phyloP scores from a whole-genome alignment of 352 stramenopile species.

The Pythium pectinolyticum region DNA sequence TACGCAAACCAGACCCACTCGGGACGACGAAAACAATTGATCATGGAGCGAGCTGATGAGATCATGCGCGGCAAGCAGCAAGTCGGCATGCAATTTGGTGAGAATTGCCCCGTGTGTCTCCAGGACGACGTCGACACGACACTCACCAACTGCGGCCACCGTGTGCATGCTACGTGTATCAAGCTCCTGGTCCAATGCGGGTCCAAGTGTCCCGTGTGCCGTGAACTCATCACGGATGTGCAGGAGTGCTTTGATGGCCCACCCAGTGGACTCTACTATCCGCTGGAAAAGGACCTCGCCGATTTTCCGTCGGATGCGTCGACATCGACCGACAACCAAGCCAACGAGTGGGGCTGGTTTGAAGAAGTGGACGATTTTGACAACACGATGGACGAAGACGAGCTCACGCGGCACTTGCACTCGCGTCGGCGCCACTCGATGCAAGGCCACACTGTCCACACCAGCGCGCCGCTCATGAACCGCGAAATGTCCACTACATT shows the following conservation, averaged over 20 bases:
- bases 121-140: constrained; percentile 72
- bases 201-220: constrained; percentile 65
- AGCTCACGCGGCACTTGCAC: constrained; percentile 38
- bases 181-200: constrained; percentile 73
- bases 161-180: constrained; percentile 78
- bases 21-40: constrained; percentile 35
- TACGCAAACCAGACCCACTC: constrained; percentile 2
- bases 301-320: constrained; percentile 41
- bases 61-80: constrained; percentile 62
- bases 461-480: constrained; percentile 45
- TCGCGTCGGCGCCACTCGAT: constrained; percentile 31
- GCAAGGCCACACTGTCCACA: constrained; percentile 2
- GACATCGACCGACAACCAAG: constrained; percentile 43
- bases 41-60: constrained; percentile 61
- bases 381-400: constrained; percentile 42
- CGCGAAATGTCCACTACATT: constrained; percentile 64
- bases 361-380: constrained; percentile 77
- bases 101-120: constrained; percentile 73
- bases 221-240: constrained; percentile 56
- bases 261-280: constrained; percentile 23
- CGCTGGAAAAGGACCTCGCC: constrained; percentile 56
- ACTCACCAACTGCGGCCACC: constrained; percentile 59
- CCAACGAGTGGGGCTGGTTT: constrained; percentile 82
- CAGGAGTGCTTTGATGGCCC: constrained; percentile 53
- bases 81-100: constrained; percentile 62